Percentiles rank a stretch among this genome's conserved stretches.
Evolutionary conservation across 306 rosid species (phyloP).

Genomic region (Biancaea sappan): DNA sequence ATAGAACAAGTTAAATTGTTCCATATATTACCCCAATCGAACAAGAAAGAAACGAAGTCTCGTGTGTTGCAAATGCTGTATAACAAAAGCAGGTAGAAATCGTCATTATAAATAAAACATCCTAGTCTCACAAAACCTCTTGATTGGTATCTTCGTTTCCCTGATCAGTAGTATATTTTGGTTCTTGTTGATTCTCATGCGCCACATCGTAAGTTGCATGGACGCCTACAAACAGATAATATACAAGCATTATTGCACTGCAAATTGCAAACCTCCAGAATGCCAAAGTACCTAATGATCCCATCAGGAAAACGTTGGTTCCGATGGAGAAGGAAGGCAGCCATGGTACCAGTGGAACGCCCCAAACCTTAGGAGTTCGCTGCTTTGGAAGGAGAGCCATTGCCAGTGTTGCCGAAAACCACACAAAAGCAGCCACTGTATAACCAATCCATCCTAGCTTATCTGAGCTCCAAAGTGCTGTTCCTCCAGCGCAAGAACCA

Average conservation of each 20-base stretch:
- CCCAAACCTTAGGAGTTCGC: conserved; percentile 75
- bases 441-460: conserved; percentile 66
- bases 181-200: conserved; percentile 40
- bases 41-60: no score
- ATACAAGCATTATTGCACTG: conserved; percentile 62
- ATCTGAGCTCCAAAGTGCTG: conserved; percentile 53
- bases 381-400: conserved; percentile 65
- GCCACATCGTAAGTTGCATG: conserved; percentile 92
- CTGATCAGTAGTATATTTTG: conserved; percentile 32
- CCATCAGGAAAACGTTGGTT: conserved; percentile 75
- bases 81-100: background rate
- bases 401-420: conserved; percentile 67
- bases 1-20: no score
- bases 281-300: conserved; percentile 68
- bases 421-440: conserved; percentile 50
- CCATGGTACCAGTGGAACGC: conserved; percentile 93
- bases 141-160: conserved; percentile 26
- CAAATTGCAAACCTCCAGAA: conserved; percentile 83
- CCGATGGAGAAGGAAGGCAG: conserved; percentile 79
- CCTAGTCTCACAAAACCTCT: background rate
- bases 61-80: background rate
- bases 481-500: conserved; percentile 50
- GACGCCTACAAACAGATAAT: conserved; percentile 74
- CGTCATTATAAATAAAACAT: background rate
- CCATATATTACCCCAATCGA: no score